These are phyloP conservation scores for Cladosporium sp. DNA, from an alignment of 2,329 filamentous ascomycete species.

Conservation along the genomic window DNA sequence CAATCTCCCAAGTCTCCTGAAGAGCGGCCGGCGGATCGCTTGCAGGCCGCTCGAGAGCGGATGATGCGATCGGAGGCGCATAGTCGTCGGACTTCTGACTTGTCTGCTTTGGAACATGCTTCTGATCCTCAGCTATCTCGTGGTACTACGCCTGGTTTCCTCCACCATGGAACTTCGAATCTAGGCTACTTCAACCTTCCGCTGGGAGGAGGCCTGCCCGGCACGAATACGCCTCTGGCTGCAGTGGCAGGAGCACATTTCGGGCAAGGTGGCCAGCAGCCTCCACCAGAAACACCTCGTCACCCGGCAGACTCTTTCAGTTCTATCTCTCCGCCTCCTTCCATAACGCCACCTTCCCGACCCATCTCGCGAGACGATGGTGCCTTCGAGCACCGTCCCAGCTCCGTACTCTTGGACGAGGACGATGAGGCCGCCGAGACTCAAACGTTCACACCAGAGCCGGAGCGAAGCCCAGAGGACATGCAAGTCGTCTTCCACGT, in stretches of 20 bases:
- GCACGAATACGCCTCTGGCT: conserved; percentile 72
- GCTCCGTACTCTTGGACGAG: conserved; percentile 20
- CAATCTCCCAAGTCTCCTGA: neutral
- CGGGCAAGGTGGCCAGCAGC: conserved; percentile 28
- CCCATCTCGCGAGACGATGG: conserved; percentile 38
- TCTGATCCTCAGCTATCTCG: conserved; percentile 16
- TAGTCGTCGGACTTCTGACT: conserved; percentile 5
- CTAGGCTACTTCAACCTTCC: conserved; percentile 80
- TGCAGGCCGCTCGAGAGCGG: conserved; percentile 14
- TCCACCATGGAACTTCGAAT: conserved; percentile 65
- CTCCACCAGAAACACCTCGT: conserved; percentile 21
- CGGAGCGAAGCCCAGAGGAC: conserved; percentile 76
- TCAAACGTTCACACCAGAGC: conserved; percentile 49
- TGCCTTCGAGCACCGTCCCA: conserved; percentile 22
- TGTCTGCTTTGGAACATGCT: conserved; percentile 5
- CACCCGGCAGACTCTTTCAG: conserved; percentile 36
- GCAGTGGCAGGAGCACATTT: conserved; percentile 70
- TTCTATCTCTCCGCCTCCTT: conserved; percentile 44
- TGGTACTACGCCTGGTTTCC: conserved; percentile 52
- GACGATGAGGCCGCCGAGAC: conserved; percentile 25
- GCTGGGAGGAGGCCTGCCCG: conserved; percentile 65
- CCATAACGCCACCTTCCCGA: conserved; percentile 40
- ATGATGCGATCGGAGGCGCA: conserved; percentile 14
- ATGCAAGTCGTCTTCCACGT: conserved; percentile 90
- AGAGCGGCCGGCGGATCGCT: conserved; percentile 15